Base-by-base conservation (phyloP, 2,329 filamentous ascomycete genomes). In the Beauveria brongniartii region DNA sequence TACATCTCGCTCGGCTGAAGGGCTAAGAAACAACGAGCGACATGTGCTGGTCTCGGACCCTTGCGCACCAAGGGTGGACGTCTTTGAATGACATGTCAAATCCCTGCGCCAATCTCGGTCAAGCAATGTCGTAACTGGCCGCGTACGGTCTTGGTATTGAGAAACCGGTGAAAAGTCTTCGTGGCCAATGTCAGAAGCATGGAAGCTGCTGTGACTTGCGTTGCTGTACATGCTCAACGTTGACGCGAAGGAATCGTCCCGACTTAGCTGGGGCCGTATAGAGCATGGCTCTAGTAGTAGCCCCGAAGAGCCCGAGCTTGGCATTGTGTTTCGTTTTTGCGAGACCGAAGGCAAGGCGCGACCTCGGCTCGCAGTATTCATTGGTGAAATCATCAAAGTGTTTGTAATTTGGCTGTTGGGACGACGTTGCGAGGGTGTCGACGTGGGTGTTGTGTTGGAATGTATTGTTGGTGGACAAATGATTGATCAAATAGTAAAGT, bases 1-100 rank as follows among this genome's bases (percentile, higher is more conserved):
- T 16, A 80, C 71, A 12, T 80, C 76, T 59, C 74, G 70, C 63
- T 80, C 78, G 61, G 71, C 58, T 7, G 58, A 60, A 6, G 58
- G 50, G 30, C 58, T 60, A 43, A 60, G 58, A 40, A 60, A 60
- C 10, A 60, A 30, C 10, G 58, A 60, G 41, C 50, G 50, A 34
- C 50, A 60, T n/a, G 58, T 47, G n/a, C 58, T 60, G 10, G 28
- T 40, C 5, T 54, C 50, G 9, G 58, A 54, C 40, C 30, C 40
- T 1, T 41, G 40, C 18, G 50, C 50, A 20, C 28, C 43, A 40
- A 54, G 72, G 63, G 68, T 71, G 1, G 73, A 74, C 60, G 73
- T 46, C 62, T 69, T 66, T n/a, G 71, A 65, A 56, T 30, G 44
- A 12, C 34, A 26, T 12, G 26, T 8, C 24, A 60, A 28, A 14